Conservation (phyloP, 164 flowering plant genomes). For the Umbilicus rupestris region DNA sequence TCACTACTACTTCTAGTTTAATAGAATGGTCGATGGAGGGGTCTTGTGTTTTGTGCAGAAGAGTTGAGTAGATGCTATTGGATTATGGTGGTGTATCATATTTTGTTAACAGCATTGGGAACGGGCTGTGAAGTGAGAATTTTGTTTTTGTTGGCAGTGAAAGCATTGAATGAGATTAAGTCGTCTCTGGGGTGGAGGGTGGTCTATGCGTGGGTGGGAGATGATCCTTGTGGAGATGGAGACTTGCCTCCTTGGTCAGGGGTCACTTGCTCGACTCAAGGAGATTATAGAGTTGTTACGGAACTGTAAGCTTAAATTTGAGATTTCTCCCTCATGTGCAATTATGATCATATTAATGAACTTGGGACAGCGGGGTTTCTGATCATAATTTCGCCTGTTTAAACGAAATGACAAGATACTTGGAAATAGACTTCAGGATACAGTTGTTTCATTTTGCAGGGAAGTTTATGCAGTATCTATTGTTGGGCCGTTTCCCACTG, state of each 20-base stretch:
- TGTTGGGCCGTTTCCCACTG: conserved; percentile 88
- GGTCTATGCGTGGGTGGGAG: conserved; percentile 95
- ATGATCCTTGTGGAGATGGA: conserved; percentile 99
- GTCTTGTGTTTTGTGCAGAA: too few species aligned
- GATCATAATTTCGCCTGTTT: too few species aligned
- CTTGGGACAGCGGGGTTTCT: too few species aligned
- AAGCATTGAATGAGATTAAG: conserved; percentile 90
- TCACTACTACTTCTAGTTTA: too few species aligned
- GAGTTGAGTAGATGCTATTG: too few species aligned
- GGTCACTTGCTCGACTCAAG: conserved; percentile 70
- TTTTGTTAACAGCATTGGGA: background rate
- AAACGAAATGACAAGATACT: background rate
- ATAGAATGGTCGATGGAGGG: too few species aligned
- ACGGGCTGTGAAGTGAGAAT: background rate
- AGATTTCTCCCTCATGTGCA: background rate
- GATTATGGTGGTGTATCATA: background rate
- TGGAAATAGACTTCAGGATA: background rate
- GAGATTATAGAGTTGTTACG: conserved; percentile 87
- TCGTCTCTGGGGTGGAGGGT: conserved; percentile 96
- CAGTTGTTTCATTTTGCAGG: conserved; percentile 36
- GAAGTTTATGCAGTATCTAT: conserved; percentile 98
- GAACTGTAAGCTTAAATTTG: conserved; percentile 38
- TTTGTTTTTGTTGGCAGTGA: conserved; percentile 38
- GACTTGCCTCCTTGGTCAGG: conserved; percentile 92
- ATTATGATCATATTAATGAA: too few species aligned